Percentiles rank a stretch among this genome's conserved stretches.
phyloP scores from a whole-genome alignment of 257 asterid species.

The Solanum chilense region DNA sequence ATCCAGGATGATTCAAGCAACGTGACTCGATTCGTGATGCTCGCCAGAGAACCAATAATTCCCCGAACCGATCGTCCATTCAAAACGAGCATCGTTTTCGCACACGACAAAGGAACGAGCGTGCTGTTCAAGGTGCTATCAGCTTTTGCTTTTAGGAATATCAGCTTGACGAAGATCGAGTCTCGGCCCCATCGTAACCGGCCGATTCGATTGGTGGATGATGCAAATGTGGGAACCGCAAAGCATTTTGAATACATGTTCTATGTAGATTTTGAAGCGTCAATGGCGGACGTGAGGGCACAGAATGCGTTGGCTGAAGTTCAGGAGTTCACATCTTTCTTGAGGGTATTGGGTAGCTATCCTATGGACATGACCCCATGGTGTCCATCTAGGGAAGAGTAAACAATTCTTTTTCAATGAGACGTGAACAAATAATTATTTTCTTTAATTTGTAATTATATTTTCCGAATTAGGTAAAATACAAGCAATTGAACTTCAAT shows the following conservation, averaged over 20 bases:
- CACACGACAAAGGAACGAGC: constrained; percentile 70
- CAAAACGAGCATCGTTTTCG: constrained; percentile 85
- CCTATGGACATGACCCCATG: constrained; percentile 96
- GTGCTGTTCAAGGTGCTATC: constrained; percentile 72
- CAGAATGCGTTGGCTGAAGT: constrained; percentile 88
- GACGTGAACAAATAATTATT: background rate
- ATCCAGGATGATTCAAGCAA: constrained; percentile 78
- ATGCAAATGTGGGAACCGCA: constrained; percentile 54
- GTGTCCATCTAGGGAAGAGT: constrained; percentile 41
- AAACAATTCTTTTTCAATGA: background rate
- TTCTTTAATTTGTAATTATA: background rate
- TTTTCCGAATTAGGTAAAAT: background rate
- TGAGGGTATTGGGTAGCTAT: constrained; percentile 85
- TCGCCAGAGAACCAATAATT: constrained; percentile 78
- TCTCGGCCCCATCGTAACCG: constrained; percentile 70
- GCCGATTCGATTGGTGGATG: constrained; percentile 62
- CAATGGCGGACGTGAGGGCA: constrained; percentile 83
- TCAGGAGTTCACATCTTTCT: constrained; percentile 81
- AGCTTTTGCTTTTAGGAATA: constrained; percentile 79
- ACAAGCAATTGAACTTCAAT: background rate
- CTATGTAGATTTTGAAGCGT: constrained; percentile 83
- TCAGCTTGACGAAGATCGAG: constrained; percentile 72
- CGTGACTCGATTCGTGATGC: constrained; percentile 83
- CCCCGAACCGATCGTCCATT: constrained; percentile 88
- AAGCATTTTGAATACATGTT: constrained; percentile 84